Percentiles rank a stretch among this genome's conserved stretches.
Conservation (phyloP, 352 stramenopile genomes). For the Phytopythium sindhum region DNA sequence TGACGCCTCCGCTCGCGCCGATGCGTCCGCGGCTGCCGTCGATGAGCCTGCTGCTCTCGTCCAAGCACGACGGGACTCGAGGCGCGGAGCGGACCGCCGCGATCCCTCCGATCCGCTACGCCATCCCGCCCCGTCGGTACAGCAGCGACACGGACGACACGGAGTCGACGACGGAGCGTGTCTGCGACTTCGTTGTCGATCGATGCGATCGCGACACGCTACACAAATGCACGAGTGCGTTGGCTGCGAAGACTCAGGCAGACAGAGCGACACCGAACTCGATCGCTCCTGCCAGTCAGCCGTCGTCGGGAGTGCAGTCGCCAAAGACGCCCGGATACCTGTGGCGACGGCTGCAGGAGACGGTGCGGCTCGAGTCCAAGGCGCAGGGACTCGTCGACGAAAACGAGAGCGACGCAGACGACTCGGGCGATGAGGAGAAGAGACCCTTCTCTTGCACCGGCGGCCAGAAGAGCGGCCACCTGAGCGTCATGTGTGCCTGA, state of each 20-base stretch:
- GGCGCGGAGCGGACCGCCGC: background rate
- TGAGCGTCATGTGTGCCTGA: background rate
- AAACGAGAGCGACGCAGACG: slow-evolving; percentile 14
- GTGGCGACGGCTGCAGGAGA: slow-evolving; percentile 75
- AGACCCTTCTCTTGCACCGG: background rate
- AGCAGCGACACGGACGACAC: slow-evolving; percentile 3
- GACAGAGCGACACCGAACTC: background rate
- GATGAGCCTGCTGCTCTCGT: background rate
- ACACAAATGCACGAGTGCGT: background rate
- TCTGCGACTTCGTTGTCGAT: background rate
- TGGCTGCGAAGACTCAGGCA: background rate
- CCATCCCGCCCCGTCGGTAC: background rate
- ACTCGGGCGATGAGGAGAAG: background rate
- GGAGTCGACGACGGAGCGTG: background rate
- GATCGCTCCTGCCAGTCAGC: background rate
- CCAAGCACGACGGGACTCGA: background rate
- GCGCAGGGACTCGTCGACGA: slow-evolving; percentile 52
- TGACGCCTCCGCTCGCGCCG: slow-evolving; percentile 2
- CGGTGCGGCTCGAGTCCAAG: slow-evolving; percentile 59
- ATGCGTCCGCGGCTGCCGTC: slow-evolving; percentile 1
- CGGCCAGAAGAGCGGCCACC: background rate
- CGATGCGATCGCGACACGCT: background rate
- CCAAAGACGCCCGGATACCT: slow-evolving; percentile 55
- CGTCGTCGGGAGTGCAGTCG: background rate
- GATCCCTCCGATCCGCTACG: slow-evolving; percentile 3